Evolutionary conservation across 306 rosid species (phyloP).

Genomic region (Cicer judaicum): DNA sequence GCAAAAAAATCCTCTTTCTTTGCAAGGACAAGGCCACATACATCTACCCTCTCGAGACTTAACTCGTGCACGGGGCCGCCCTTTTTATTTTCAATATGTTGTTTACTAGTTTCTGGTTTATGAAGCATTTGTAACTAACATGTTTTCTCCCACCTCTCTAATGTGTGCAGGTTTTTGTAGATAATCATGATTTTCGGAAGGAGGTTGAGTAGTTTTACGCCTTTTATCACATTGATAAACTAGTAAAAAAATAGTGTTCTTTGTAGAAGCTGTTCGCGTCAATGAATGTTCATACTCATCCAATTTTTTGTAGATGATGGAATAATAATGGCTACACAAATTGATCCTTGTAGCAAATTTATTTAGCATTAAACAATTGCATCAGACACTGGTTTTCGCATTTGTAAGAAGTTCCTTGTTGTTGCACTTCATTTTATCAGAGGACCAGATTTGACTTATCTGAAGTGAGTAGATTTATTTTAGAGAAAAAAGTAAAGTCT

Average conservation of each 20-base stretch:
- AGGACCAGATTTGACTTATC: neutral
- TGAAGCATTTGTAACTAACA: slow-evolving; percentile 24
- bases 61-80: neutral
- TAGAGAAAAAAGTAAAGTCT: neutral
- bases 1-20: neutral
- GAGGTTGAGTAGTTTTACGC: slow-evolving; percentile 66
- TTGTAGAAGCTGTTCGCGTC: slow-evolving; percentile 40
- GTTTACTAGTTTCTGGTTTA: neutral
- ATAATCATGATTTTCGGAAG: slow-evolving; percentile 78
- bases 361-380: slow-evolving; percentile 32
- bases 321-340: slow-evolving; percentile 45
- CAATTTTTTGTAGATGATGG: slow-evolving; percentile 64
- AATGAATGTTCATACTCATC: slow-evolving; percentile 48
- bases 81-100: neutral
- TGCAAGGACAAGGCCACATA: neutral
- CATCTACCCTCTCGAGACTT: neutral
- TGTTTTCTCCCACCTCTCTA: neutral
- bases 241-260: slow-evolving; percentile 40
- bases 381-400: neutral
- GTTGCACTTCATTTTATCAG: neutral
- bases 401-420: neutral
- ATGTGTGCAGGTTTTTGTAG: slow-evolving; percentile 85
- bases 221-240: slow-evolving; percentile 23
- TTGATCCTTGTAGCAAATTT: slow-evolving; percentile 30
- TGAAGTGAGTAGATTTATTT: neutral